Evolutionary conservation across 495 filamentous ascomycete species (phyloP).

Genomic region (Daldinia caldariorum): DNA sequence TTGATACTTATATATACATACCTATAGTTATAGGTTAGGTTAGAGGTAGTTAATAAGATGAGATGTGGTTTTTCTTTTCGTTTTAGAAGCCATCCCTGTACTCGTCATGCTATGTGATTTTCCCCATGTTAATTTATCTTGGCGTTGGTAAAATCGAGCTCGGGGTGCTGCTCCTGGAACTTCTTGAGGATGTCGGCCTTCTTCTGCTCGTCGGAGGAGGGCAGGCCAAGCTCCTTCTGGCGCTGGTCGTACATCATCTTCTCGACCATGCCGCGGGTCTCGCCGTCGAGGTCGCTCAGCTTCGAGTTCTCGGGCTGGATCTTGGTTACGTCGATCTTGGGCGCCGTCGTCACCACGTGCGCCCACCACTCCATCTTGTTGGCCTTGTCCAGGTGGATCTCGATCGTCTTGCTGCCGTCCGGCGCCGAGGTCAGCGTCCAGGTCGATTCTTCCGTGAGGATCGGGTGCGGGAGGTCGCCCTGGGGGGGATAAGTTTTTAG

Average conservation of each 20-base stretch:
- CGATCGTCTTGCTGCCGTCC: constrained; percentile 74
- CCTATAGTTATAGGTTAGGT: too few relatives aligned
- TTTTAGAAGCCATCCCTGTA: neutral
- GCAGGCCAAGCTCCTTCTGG: constrained; percentile 89
- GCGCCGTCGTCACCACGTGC: constrained; percentile 84
- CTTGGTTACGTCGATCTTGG: constrained; percentile 92
- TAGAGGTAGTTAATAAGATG: constrained; percentile 19
- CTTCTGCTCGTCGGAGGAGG: constrained; percentile 89
- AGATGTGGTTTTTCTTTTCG: too few relatives aligned
- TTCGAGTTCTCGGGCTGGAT: constrained; percentile 93
- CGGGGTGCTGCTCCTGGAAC: constrained; percentile 78
- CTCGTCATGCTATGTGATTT: neutral
- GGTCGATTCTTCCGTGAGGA: constrained; percentile 85
- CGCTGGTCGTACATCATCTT: constrained; percentile 99
- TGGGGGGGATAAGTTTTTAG: constrained; percentile 48
- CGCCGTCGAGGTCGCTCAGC: constrained; percentile 90
- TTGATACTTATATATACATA: constrained; percentile 8
- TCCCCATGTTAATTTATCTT: constrained; percentile 74
- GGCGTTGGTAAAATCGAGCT: constrained; percentile 86
- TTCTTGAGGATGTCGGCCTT: constrained; percentile 92
- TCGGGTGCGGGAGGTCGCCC: constrained; percentile 85
- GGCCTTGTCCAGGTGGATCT: constrained; percentile 92
- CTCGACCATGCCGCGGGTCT: constrained; percentile 98
- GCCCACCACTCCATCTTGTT: constrained; percentile 99
- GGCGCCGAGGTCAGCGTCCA: constrained; percentile 87